Evolutionary conservation across 352 stramenopile genomes (phyloP).

Genomic region (Thraustotheca clavata): DNA sequence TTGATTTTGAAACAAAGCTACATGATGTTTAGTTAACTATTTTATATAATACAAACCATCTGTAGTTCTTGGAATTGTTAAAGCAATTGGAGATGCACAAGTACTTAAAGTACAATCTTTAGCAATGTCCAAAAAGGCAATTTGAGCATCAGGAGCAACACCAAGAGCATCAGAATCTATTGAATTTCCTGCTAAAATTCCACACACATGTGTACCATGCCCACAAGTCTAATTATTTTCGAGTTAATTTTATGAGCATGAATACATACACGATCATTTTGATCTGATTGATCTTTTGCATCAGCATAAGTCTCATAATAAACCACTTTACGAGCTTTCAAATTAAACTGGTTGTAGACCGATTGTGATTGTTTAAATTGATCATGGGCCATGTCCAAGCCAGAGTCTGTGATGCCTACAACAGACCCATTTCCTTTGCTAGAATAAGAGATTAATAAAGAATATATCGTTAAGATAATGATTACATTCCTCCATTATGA

Average conservation of each 20-base stretch:
- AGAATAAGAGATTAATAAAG: background rate
- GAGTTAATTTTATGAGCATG: background rate
- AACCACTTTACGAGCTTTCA: conserved; percentile 64
- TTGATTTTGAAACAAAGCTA: conserved; percentile 48
- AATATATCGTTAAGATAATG: background rate
- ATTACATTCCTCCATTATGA: conserved; percentile 2
- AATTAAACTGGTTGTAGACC: conserved; percentile 50
- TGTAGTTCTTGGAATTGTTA: conserved; percentile 37
- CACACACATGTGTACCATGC: conserved; percentile 84
- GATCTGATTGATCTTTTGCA: conserved; percentile 49
- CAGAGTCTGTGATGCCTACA: conserved; percentile 66
- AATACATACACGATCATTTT: conserved; percentile 21
- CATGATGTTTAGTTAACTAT: conserved; percentile 10
- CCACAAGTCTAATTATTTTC: conserved; percentile 35
- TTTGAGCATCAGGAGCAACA: conserved; percentile 65
- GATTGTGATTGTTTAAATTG: conserved; percentile 49
- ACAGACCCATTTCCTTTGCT: conserved; percentile 46
- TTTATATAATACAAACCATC: background rate
- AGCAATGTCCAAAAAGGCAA: conserved; percentile 86
- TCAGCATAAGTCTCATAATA: conserved; percentile 77
- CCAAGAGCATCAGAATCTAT: conserved; percentile 37
- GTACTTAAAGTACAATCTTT: conserved; percentile 35
- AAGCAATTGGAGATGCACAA: conserved; percentile 29
- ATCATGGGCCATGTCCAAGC: conserved; percentile 69
- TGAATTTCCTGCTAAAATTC: conserved; percentile 63